Evolutionary conservation across 371 early-diverging fungal species (phyloP).

Genomic region (Rhizopus delemar): DNA sequence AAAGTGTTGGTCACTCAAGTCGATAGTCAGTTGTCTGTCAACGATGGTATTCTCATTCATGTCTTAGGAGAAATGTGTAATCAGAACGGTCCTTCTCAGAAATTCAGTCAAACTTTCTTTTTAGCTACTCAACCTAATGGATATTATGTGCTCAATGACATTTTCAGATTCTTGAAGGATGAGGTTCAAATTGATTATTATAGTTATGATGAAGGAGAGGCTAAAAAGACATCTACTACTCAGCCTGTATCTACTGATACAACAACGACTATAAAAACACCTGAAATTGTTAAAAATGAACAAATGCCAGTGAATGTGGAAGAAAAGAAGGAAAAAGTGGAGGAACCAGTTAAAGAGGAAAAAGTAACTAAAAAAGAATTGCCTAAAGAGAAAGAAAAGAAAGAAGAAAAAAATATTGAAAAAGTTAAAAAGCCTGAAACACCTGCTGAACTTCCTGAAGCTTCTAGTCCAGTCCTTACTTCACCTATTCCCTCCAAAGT

Average conservation of each 20-base stretch:
- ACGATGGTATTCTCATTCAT: conserved; percentile 85
- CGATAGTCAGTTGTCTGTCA: conserved; percentile 78
- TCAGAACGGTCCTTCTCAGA: conserved; percentile 72
- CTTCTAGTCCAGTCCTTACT: background rate
- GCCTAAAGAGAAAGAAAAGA: background rate
- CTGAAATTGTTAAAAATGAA: conserved; percentile 10
- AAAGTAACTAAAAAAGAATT: background rate
- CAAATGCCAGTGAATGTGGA: background rate
- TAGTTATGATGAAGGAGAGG: conserved; percentile 32
- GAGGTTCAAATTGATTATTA: conserved; percentile 59
- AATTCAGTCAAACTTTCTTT: conserved; percentile 94
- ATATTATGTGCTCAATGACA: conserved; percentile 92
- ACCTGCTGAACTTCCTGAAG: background rate
- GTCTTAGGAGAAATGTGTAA: conserved; percentile 93
- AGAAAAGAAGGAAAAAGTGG: background rate
- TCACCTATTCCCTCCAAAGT: background rate
- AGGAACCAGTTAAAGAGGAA: background rate
- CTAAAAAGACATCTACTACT: background rate
- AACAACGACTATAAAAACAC: conserved; percentile 6
- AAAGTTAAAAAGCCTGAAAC: conserved; percentile 14
- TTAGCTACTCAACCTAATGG: conserved; percentile 89
- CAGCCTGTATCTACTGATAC: conserved; percentile 1
- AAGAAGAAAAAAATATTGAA: conserved; percentile 1
- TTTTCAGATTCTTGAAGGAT: conserved; percentile 92
- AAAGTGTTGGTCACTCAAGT: conserved; percentile 87